Evolutionary conservation across 1,284 basidiomycete species (phyloP).

Genomic region (Apiotrichum gracile): DNA sequence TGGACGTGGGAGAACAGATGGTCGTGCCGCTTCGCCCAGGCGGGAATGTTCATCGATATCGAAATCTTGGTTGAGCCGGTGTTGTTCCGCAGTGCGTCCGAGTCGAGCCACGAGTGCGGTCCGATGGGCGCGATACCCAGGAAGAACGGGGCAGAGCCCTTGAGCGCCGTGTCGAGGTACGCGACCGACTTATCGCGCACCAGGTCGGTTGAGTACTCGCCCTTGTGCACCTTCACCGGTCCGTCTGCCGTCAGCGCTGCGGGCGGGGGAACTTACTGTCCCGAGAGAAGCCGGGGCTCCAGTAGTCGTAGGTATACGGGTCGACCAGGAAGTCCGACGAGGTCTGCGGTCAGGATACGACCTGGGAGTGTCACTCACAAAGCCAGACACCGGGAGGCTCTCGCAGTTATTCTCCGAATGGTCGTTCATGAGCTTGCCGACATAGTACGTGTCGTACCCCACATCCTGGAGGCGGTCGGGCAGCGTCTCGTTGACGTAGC

Average conservation of each 20-base stretch:
- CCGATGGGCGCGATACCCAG: slow-evolving; percentile 18
- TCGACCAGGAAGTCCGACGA: slow-evolving; percentile 34
- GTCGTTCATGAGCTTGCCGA: slow-evolving; percentile 39
- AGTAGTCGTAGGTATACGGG: slow-evolving; percentile 38
- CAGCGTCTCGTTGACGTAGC: slow-evolving; percentile 28
- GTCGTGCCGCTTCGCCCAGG: slow-evolving; percentile 22
- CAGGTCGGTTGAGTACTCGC: slow-evolving; percentile 32
- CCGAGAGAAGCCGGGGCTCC: slow-evolving; percentile 21
- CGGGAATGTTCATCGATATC: slow-evolving; percentile 14
- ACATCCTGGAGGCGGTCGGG: slow-evolving; percentile 30
- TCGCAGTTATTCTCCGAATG: slow-evolving; percentile 27
- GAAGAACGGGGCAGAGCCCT: slow-evolving; percentile 29
- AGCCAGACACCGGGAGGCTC: slow-evolving; percentile 18
- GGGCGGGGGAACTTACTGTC: slow-evolving; percentile 7
- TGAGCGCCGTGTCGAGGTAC: slow-evolving; percentile 21
- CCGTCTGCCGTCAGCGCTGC: slow-evolving; percentile 10
- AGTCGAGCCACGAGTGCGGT: not conserved
- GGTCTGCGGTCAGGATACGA: slow-evolving; percentile 11
- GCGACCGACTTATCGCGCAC: slow-evolving; percentile 25
- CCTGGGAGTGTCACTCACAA: not conserved
- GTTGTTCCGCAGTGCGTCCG: not conserved
- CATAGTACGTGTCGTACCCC: slow-evolving; percentile 35
- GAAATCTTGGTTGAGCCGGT: no score
- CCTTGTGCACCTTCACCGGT: slow-evolving; percentile 19
- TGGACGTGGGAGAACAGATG: slow-evolving; percentile 23